These are phyloP conservation scores for Neurospora discreta DNA, from an alignment of 495 filamentous ascomycete genomes.

Conservation along the genomic window DNA sequence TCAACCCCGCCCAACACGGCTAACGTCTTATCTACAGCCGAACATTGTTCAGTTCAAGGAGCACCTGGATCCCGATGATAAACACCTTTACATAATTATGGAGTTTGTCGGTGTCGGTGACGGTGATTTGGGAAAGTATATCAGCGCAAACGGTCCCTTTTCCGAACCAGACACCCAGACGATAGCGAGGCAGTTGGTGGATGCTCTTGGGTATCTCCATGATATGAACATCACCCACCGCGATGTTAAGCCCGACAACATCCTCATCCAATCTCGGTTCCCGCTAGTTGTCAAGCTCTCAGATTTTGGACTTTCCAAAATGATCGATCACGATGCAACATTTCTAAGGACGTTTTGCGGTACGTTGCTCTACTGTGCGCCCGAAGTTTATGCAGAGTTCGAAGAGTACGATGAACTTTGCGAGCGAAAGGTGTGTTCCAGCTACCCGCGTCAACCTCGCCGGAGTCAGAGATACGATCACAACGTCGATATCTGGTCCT, in stretches of 20 bases:
- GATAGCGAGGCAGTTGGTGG: conserved; percentile 67
- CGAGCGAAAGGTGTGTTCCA: conserved; percentile 30
- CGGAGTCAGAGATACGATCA: conserved; percentile 60
- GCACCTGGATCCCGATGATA: conserved; percentile 61
- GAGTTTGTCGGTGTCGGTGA: conserved; percentile 75
- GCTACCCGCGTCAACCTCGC: conserved; percentile 15
- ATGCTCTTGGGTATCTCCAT: conserved; percentile 81
- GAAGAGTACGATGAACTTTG: conserved; percentile 41
- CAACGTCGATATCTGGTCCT: conserved; percentile 89
- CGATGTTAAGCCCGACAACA: conserved; percentile 97
- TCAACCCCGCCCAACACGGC: not conserved
- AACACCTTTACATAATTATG: conserved; percentile 88
- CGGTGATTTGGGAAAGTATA: conserved; percentile 71
- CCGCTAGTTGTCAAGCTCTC: conserved; percentile 77
- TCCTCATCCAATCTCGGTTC: conserved; percentile 55
- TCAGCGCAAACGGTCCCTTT: conserved; percentile 48
- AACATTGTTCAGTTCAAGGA: conserved; percentile 90
- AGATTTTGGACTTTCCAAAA: conserved; percentile 85
- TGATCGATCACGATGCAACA: conserved; percentile 65
- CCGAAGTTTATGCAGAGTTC: conserved; percentile 88
- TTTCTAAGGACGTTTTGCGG: conserved; percentile 95
- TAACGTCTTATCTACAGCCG: conserved; percentile 39
- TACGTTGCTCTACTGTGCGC: conserved; percentile 89
- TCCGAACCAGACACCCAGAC: conserved; percentile 54
- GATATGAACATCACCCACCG: conserved; percentile 81